A percentile compares a stretch with the other conserved stretches of the same genome.
phyloP scores from a whole-genome alignment of 139 green algal species.

The Volvox reticuliferus region DNA sequence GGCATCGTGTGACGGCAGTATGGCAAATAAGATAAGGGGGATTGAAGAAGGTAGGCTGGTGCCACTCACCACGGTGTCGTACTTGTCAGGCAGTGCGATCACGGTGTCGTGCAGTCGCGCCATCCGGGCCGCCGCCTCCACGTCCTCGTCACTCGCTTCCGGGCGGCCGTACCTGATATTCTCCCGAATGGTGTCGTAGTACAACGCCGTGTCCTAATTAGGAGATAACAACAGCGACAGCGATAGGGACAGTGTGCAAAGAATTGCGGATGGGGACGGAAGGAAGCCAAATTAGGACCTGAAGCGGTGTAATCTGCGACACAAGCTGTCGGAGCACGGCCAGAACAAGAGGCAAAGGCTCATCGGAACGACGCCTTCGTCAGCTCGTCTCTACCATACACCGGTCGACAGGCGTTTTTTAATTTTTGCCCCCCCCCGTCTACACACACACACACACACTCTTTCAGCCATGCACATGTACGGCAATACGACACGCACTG shows the following conservation, averaged over 20 bases:
- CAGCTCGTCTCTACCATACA: too few relatives aligned
- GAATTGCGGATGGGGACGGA: too few relatives aligned
- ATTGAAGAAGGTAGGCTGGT: too few relatives aligned
- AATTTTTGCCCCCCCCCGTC: background rate
- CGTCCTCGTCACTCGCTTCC: slow-evolving; percentile 71
- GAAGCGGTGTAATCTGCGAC: too few relatives aligned
- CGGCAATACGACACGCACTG: background rate
- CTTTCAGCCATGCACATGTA: background rate
- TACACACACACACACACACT: background rate
- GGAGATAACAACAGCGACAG: background rate
- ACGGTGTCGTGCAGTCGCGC: slow-evolving; percentile 71
- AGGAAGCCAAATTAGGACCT: too few relatives aligned
- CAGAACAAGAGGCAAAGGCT: too few relatives aligned
- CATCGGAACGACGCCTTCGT: too few relatives aligned
- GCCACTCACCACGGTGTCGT: slow-evolving; percentile 21
- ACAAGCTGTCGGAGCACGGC: too few relatives aligned
- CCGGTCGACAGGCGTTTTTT: too few relatives aligned
- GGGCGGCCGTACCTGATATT: slow-evolving; percentile 86
- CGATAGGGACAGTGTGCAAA: too few relatives aligned
- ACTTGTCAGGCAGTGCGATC: slow-evolving; percentile 49
- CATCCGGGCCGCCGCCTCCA: slow-evolving; percentile 69
- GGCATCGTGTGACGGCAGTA: too few relatives aligned
- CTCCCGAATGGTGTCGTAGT: slow-evolving; percentile 80
- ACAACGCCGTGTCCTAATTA: slow-evolving; percentile 81
- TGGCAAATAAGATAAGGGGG: background rate